These are phyloP conservation scores for Quercus suber DNA, from an alignment of 306 rosid species.

Conservation along the genomic window DNA sequence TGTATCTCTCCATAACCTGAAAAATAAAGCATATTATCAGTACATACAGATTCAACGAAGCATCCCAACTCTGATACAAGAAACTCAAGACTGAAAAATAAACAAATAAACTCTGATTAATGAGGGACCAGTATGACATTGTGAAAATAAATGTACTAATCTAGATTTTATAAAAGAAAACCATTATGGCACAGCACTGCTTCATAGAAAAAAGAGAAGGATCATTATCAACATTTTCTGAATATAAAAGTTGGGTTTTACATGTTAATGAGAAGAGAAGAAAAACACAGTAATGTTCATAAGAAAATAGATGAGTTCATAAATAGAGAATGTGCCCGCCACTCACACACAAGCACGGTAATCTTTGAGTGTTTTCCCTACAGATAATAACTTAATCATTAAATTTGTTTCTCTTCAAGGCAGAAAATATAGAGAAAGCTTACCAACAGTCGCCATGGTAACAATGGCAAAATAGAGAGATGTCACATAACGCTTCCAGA, in stretches of 20 bases:
- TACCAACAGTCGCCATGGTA: slow-evolving; percentile 73
- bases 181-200: neutral
- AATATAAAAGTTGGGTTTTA: neutral
- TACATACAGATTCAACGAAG: neutral
- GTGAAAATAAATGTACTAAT: neutral
- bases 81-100: neutral
- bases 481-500: slow-evolving; percentile 61
- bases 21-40: neutral
- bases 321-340: neutral
- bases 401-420: neutral
- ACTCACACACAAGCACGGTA: neutral
- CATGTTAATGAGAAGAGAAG: neutral
- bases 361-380: neutral
- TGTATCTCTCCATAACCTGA: slow-evolving; percentile 72
- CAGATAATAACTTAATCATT: neutral
- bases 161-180: neutral
- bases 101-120: neutral
- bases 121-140: neutral
- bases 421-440: slow-evolving; percentile 9
- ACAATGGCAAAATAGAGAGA: slow-evolving; percentile 71
- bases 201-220: neutral
- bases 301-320: neutral
- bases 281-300: neutral
- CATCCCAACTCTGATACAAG: neutral
- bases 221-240: neutral